These are phyloP conservation scores for Solanum chacoense DNA, from an alignment of 305 asterid genomes.

Conservation along the genomic window DNA sequence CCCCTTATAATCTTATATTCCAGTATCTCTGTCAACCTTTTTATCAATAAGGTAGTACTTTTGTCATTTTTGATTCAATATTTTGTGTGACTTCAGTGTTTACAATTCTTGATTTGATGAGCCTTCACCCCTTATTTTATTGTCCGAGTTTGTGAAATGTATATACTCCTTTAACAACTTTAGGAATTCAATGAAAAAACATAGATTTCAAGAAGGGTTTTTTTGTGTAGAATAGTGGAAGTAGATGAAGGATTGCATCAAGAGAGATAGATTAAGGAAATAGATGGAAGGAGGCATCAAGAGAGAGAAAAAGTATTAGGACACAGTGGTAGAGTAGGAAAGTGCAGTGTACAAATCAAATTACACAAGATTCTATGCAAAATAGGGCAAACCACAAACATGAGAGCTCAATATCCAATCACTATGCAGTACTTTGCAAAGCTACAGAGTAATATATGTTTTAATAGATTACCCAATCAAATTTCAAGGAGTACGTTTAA, in stretches of 20 bases:
- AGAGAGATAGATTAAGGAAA: not conserved
- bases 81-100: not conserved
- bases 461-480: not conserved
- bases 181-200: not conserved
- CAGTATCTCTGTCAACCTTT: not conserved
- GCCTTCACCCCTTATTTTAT: not conserved
- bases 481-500: not conserved
- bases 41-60: not conserved
- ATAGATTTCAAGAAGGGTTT: not conserved
- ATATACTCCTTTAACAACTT: not conserved
- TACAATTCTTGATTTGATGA: not conserved
- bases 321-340: not conserved
- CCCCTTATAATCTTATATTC: not conserved
- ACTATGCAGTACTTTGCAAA: not conserved
- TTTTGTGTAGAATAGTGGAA: not conserved
- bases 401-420: not conserved
- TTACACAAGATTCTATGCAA: not conserved
- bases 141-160: not conserved
- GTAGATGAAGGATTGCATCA: not conserved
- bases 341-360: not conserved
- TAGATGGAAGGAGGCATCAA: not conserved
- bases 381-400: not conserved
- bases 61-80: not conserved
- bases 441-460: not conserved
- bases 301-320: not conserved